These are phyloP conservation scores for Yarrowia alimentaria DNA, from an alignment of 805 yeast species.

Conservation along the genomic window DNA sequence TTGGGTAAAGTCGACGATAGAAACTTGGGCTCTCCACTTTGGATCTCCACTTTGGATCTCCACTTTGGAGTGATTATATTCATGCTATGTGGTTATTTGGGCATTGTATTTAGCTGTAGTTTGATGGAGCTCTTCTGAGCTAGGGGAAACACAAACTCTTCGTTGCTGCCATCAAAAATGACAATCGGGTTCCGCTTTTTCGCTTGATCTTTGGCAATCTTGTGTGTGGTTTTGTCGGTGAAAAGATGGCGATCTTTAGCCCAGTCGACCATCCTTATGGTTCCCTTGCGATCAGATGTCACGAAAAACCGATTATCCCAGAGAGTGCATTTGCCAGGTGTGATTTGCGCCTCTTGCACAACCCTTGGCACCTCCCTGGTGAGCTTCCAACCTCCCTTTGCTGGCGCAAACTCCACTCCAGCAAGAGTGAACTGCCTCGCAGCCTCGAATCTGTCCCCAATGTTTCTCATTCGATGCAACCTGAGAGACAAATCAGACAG, in stretches of 20 bases:
- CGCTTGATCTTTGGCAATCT: not conserved
- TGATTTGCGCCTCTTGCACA: not conserved
- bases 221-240: not conserved
- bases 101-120: no score
- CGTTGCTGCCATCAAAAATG: not conserved
- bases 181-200: not conserved
- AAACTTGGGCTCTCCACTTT: no score
- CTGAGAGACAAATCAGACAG: constrained; percentile 7
- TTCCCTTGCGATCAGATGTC: not conserved
- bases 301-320: constrained; percentile 21
- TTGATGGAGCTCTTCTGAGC: no score
- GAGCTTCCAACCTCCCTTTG: not conserved
- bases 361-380: constrained; percentile 5
- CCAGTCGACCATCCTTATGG: constrained; percentile 3
- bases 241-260: not conserved
- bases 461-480: constrained; percentile 1
- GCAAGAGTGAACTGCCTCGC: not conserved
- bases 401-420: constrained; percentile 4
- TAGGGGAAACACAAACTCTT: constrained; percentile 4
- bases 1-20: no score
- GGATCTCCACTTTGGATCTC: no score
- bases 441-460: not conserved
- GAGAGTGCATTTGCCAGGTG: not conserved
- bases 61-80: no score
- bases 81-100: no score